phyloP scores from a whole-genome alignment of 140 eudicot genomes.

The Bidens hawaiensis region DNA sequence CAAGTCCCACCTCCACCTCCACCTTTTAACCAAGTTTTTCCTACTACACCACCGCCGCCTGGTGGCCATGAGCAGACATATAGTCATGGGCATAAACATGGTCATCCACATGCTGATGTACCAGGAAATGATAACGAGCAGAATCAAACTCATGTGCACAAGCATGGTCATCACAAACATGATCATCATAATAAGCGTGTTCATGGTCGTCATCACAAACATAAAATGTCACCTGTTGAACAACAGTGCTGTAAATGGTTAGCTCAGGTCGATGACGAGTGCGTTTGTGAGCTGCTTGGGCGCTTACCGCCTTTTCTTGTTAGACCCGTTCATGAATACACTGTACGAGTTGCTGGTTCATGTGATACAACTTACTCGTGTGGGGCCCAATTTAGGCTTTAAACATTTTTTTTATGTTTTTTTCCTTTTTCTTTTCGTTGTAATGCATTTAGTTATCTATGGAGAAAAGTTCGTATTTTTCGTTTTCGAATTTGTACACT shows the following conservation, averaged over 20 bases:
- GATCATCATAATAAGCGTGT: conserved; percentile 11
- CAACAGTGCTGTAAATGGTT: conserved; percentile 80
- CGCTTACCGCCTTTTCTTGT: conserved; percentile 67
- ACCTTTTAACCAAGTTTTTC: conserved; percentile 8
- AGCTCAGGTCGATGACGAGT: conserved; percentile 47
- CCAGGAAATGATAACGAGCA: background rate
- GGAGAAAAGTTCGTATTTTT: conserved; percentile 9
- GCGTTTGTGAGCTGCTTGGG: conserved; percentile 74
- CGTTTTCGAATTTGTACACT: conserved; percentile 9
- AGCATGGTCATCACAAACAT: conserved; percentile 26
- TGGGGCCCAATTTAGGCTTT: conserved; percentile 33
- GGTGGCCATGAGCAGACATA: conserved; percentile 3
- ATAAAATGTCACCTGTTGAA: conserved; percentile 38
- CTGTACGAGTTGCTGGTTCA: conserved; percentile 39
- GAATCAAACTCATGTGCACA: conserved; percentile 16
- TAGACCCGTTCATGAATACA: conserved; percentile 58
- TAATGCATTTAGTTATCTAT: conserved; percentile 13
- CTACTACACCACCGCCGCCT: conserved; percentile 27
- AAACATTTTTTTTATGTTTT: conserved; percentile 5
- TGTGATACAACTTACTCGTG: conserved; percentile 57
- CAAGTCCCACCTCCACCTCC: conserved; percentile 57
- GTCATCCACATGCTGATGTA: conserved; percentile 8
- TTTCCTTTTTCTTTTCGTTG: background rate
- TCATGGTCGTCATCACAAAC: conserved; percentile 22
- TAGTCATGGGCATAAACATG: conserved; percentile 9